Conservation (phyloP, 306 rosid species). For the Lathyrus sativus region DNA sequence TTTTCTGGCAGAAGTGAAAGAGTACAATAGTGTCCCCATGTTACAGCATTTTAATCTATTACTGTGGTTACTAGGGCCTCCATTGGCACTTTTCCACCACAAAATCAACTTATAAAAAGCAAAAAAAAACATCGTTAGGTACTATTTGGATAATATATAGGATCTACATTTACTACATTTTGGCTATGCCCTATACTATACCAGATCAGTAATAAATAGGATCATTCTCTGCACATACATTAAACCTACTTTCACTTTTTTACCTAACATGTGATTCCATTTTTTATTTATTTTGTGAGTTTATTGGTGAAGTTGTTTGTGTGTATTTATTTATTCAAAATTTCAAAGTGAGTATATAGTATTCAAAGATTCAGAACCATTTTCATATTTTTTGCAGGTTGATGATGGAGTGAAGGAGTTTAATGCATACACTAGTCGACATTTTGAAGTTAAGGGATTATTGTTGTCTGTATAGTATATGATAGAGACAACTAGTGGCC, state of each 20-base stretch:
- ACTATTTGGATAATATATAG: slow-evolving; percentile 25
- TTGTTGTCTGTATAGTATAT: slow-evolving; percentile 6
- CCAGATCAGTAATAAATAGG: slow-evolving; percentile 36
- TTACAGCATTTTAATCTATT: slow-evolving; percentile 6
- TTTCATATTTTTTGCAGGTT: not conserved
- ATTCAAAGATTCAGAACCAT: not conserved
- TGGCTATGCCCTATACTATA: not conserved
- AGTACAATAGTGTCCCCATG: not conserved
- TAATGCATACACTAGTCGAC: not conserved
- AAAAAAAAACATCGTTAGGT: slow-evolving; percentile 1
- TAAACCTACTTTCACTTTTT: slow-evolving; percentile 38
- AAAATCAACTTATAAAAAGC: slow-evolving; percentile 36
- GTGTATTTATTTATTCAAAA: too few relatives aligned
- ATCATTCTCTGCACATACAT: slow-evolving; percentile 29
- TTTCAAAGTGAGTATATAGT: not conserved
- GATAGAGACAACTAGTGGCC: slow-evolving; percentile 36
- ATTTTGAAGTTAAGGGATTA: slow-evolving; percentile 2
- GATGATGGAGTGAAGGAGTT: slow-evolving; percentile 2
- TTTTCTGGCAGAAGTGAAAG: not conserved
- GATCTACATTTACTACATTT: not conserved
- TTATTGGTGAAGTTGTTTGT: not conserved
- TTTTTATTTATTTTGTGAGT: not conserved
- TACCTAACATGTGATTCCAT: not conserved
- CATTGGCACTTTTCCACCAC: slow-evolving; percentile 39
- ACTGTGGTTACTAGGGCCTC: slow-evolving; percentile 19